Percentiles rank a stretch among this genome's conserved stretches.
phyloP scores from a whole-genome alignment of 306 rosid genomes.

The Benincasa hispida region DNA sequence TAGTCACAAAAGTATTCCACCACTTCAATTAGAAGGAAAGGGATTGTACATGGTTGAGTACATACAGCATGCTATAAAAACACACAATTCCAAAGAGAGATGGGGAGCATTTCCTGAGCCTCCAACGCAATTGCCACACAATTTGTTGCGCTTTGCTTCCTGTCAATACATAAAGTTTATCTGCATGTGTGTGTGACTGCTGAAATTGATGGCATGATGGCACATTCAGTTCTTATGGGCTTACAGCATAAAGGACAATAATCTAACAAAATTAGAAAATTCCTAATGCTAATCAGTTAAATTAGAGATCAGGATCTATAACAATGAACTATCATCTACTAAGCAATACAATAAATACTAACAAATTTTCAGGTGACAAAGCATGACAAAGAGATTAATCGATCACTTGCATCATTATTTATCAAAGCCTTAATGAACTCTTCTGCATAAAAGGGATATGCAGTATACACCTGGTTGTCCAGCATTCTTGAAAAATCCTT shows the following conservation, averaged over 20 bases:
- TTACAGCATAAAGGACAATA: not conserved
- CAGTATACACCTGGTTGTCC: slow-evolving; percentile 64
- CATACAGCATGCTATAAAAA: not conserved
- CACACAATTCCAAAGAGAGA: not conserved
- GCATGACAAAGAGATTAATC: not conserved
- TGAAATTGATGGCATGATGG: not conserved
- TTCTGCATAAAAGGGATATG: slow-evolving; percentile 2
- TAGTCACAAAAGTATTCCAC: not conserved
- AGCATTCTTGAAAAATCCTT: slow-evolving; percentile 97
- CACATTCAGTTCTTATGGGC: not conserved
- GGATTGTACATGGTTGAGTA: not conserved
- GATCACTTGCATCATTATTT: not conserved
- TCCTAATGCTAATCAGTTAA: not conserved
- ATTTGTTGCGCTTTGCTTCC: not conserved
- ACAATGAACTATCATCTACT: not conserved
- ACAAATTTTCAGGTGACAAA: not conserved
- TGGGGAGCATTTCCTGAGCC: not conserved
- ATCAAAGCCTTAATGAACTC: not conserved
- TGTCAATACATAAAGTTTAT: not conserved
- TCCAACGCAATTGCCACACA: not conserved
- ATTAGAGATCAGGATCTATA: not conserved
- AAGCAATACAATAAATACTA: not conserved
- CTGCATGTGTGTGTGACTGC: not conserved
- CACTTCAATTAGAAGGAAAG: not conserved
- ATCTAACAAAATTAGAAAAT: not conserved